A percentile compares a stretch with the other conserved stretches of the same genome.
These are phyloP conservation scores for Globisporangium barbulae DNA, from an alignment of 352 stramenopile species.

Conservation along the genomic window DNA sequence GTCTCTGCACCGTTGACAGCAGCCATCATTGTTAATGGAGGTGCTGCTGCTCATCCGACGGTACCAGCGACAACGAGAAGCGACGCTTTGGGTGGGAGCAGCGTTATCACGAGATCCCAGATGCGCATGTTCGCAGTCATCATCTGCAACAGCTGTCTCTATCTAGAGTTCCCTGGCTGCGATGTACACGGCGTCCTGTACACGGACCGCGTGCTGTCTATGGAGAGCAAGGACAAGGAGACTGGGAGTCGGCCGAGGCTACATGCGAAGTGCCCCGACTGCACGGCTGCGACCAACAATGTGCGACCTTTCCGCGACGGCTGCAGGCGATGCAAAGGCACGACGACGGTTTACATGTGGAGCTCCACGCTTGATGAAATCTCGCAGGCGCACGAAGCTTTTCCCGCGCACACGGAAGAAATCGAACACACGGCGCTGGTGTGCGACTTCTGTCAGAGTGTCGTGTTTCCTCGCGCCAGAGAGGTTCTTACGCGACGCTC, in stretches of 20 bases:
- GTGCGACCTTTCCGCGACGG: conserved; percentile 81
- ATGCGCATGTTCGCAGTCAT: conserved; percentile 80
- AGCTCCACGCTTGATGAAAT: conserved; percentile 61
- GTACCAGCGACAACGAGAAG: neutral
- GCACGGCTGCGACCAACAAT: conserved; percentile 78
- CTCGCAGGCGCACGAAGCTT: conserved; percentile 59
- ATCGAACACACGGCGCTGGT: conserved; percentile 71
- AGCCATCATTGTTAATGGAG: neutral
- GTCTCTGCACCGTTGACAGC: neutral
- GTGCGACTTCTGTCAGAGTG: conserved; percentile 69
- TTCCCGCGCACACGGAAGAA: conserved; percentile 57
- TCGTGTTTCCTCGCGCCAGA: conserved; percentile 71
- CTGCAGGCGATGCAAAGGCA: conserved; percentile 76
- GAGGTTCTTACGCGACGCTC: conserved; percentile 68
- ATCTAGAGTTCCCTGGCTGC: conserved; percentile 86
- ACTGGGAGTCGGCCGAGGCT: conserved; percentile 3
- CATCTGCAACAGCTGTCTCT: conserved; percentile 77
- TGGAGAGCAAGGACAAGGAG: conserved; percentile 12
- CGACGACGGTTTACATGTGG: conserved; percentile 75
- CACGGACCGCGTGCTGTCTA: conserved; percentile 44
- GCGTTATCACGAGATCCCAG: neutral
- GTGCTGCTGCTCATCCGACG: conserved; percentile 1
- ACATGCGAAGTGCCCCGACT: conserved; percentile 84
- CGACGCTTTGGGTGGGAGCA: neutral
- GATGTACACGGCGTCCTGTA: conserved; percentile 84